Evolutionary conservation across 2,329 filamentous ascomycete species (phyloP).

Genomic region (Talaromyces sp.): DNA sequence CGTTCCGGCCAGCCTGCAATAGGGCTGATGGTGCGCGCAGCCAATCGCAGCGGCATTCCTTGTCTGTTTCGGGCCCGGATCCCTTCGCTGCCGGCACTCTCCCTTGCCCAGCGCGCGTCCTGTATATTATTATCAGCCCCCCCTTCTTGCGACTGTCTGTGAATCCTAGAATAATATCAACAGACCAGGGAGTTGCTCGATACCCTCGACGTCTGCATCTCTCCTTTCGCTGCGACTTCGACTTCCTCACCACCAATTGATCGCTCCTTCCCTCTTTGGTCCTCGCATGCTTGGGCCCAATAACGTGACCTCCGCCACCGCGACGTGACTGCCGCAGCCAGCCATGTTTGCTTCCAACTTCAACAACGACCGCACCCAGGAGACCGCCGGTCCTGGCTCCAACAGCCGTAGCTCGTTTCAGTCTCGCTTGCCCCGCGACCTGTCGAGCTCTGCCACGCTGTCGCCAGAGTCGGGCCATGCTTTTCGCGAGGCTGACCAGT

Average conservation of each 20-base stretch:
- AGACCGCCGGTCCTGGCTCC: background rate
- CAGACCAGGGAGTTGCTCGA: background rate
- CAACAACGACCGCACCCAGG: background rate
- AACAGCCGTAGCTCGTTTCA: background rate
- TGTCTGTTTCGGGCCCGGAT: background rate
- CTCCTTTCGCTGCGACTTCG: background rate
- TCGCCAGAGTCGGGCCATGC: background rate
- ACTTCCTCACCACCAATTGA: background rate
- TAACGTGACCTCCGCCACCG: background rate
- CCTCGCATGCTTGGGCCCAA: background rate
- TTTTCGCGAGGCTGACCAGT: background rate
- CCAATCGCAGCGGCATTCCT: background rate
- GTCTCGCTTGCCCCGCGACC: background rate
- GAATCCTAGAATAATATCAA: background rate
- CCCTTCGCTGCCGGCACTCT: background rate
- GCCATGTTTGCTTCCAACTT: slow-evolving; percentile 1
- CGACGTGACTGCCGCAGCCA: background rate
- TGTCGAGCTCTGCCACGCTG: background rate
- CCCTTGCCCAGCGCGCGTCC: background rate
- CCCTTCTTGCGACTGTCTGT: background rate
- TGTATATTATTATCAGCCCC: background rate
- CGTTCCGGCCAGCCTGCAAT: background rate
- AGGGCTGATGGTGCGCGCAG: background rate
- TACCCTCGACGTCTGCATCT: too few species aligned
- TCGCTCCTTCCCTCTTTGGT: background rate